These are phyloP conservation scores for Marchantia polymorpha DNA, from an alignment of 225 moss, liverwort and hornwort species.

Conservation along the genomic window DNA sequence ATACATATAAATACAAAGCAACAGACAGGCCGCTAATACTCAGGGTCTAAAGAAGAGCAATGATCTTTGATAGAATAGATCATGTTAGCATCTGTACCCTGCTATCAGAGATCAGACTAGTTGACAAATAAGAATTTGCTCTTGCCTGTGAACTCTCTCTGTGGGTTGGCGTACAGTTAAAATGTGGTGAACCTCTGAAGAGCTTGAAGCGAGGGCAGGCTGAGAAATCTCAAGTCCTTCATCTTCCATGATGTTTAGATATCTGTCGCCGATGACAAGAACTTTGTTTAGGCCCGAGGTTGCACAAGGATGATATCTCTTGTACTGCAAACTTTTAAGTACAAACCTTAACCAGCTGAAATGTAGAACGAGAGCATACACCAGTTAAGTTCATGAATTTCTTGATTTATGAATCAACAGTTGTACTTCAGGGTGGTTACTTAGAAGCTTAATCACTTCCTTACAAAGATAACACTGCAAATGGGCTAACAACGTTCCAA, in stretches of 20 bases:
- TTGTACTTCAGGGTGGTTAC: no score
- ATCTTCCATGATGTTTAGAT: slow-evolving; percentile 55
- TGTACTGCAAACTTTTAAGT: no score
- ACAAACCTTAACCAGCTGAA: no score
- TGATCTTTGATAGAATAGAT: no score
- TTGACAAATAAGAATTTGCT: not conserved
- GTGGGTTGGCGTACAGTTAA: slow-evolving; percentile 32
- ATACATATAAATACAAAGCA: not conserved
- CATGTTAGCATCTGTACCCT: no score
- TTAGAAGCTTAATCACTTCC: no score
- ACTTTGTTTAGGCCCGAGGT: not conserved
- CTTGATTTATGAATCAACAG: no score
- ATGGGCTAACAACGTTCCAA: no score
- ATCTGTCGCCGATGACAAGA: slow-evolving; percentile 28
- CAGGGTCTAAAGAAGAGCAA: not conserved
- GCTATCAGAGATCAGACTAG: not conserved
- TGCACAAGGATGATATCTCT: not conserved
- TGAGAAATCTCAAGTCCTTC: slow-evolving; percentile 63
- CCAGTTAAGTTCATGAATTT: no score
- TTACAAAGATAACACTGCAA: no score
- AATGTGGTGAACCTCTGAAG: slow-evolving; percentile 48
- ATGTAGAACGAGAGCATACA: no score
- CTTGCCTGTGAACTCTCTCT: slow-evolving; percentile 49
- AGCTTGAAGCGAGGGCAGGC: slow-evolving; percentile 47
- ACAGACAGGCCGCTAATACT: no score